phyloP scores from a whole-genome alignment of 768 basidiomycete genomes.

The Asterophora parasitica region DNA sequence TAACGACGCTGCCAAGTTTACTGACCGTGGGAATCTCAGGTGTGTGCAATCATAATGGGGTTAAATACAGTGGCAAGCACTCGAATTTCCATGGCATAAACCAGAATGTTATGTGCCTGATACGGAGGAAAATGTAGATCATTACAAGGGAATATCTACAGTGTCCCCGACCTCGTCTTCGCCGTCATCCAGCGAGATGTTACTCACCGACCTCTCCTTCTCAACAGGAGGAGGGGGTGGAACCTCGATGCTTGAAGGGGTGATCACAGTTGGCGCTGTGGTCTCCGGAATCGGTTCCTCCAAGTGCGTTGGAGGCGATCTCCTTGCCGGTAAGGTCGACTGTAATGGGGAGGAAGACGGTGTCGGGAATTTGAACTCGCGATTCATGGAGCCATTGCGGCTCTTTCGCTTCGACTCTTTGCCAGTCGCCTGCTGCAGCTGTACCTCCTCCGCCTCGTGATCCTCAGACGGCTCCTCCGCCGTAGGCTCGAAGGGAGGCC shows the following conservation, averaged over 20 bases:
- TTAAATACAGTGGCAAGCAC: no score
- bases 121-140: constrained; percentile 5
- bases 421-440: constrained; percentile 23
- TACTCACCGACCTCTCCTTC: constrained; percentile 51
- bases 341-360: constrained; percentile 29
- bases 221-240: constrained; percentile 77
- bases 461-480: constrained; percentile 46
- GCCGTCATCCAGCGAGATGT: constrained; percentile 38
- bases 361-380: constrained; percentile 67
- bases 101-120: no score
- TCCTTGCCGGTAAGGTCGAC: constrained; percentile 15
- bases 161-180: constrained; percentile 80
- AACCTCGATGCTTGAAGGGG: constrained; percentile 66
- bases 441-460: constrained; percentile 27
- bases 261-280: constrained; percentile 33
- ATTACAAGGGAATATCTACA: constrained; percentile 62
- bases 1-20: background rate
- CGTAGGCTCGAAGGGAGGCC: constrained; percentile 41
- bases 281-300: constrained; percentile 15
- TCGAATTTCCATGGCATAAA: no score
- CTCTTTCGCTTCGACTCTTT: constrained; percentile 38
- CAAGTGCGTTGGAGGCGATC: constrained; percentile 25
- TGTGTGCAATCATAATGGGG: no score
- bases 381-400: constrained; percentile 73
- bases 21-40: no score